Percentiles rank a stretch among this genome's conserved stretches.
Conservation (phyloP, 371 early-diverging fungal genomes). For the Mucor ambiguus region DNA sequence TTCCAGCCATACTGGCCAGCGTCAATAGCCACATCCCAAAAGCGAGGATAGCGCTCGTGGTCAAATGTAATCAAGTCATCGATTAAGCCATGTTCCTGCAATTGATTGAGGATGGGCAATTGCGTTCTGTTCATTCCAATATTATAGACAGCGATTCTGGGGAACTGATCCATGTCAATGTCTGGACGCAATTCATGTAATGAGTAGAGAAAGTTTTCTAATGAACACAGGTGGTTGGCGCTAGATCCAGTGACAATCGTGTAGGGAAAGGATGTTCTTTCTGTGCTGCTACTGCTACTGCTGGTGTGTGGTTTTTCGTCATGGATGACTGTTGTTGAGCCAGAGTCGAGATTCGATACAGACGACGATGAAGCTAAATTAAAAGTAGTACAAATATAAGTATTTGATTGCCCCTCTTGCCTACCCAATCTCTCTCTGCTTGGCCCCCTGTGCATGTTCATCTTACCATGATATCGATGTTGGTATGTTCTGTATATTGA, state of each 20-base stretch:
- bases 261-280: conserved; percentile 30
- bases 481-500: conserved; percentile 11
- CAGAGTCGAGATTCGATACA: neutral
- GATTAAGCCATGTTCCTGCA: conserved; percentile 40
- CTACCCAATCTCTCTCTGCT: neutral
- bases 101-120: conserved; percentile 46
- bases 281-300: neutral
- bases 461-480: neutral
- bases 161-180: conserved; percentile 34
- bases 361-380: conserved; percentile 1
- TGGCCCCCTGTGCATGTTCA: neutral
- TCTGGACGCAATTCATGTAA: conserved; percentile 42
- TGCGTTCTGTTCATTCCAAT: conserved; percentile 57
- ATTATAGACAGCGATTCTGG: conserved; percentile 52
- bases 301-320: neutral
- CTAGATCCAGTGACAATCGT: conserved; percentile 68
- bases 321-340: neutral
- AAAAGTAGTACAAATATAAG: conserved; percentile 1
- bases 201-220: conserved; percentile 63
- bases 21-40: conserved; percentile 63
- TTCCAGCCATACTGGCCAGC: conserved; percentile 74
- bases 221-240: conserved; percentile 63
- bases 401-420: neutral
- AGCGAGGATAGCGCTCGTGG: conserved; percentile 56
- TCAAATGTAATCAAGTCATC: conserved; percentile 58